Conservation (phyloP, 2,329 filamentous ascomycete genomes). For the Endoconidiophora polonica region DNA sequence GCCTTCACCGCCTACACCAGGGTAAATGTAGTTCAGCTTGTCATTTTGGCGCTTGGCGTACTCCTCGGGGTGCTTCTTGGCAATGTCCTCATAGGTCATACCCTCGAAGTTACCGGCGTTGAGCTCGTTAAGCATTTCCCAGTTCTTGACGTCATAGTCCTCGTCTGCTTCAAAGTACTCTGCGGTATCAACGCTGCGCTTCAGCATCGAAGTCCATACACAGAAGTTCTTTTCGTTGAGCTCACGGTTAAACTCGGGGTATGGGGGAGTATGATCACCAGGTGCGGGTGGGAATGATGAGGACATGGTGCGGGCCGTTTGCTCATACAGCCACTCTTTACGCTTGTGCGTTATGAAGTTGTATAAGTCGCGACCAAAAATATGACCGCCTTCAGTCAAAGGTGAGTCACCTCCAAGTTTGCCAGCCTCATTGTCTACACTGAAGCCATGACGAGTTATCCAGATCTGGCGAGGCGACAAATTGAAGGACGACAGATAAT, state of each 20-base stretch:
- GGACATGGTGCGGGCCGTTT: constrained; percentile 59
- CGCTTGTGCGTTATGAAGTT: constrained; percentile 71
- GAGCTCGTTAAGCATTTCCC: constrained; percentile 94
- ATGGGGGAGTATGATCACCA: constrained; percentile 85
- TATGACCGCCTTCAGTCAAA: constrained; percentile 62
- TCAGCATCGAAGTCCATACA: constrained; percentile 96
- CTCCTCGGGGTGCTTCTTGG: constrained; percentile 59
- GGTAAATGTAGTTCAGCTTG: constrained; percentile 94
- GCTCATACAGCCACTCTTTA: constrained; percentile 64
- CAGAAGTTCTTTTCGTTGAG: constrained; percentile 79
- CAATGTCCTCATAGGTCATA: constrained; percentile 85
- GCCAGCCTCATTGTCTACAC: constrained; percentile 67
- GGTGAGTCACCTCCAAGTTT: constrained; percentile 85
- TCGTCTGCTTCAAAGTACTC: constrained; percentile 82
- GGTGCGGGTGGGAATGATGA: constrained; percentile 78
- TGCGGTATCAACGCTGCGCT: constrained; percentile 73
- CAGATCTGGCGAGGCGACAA: constrained; percentile 89
- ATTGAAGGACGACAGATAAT: constrained; percentile 94
- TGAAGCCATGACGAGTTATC: constrained; percentile 93
- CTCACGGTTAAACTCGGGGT: constrained; percentile 62
- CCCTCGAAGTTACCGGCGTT: constrained; percentile 89
- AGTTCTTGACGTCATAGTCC: constrained; percentile 90
- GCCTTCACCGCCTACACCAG: constrained; percentile 85
- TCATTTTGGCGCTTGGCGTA: constrained; percentile 64
- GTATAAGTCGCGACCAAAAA: constrained; percentile 65